These are phyloP conservation scores for Talaromyces piceae DNA, from an alignment of 2,329 filamentous ascomycete species.

Conservation along the genomic window DNA sequence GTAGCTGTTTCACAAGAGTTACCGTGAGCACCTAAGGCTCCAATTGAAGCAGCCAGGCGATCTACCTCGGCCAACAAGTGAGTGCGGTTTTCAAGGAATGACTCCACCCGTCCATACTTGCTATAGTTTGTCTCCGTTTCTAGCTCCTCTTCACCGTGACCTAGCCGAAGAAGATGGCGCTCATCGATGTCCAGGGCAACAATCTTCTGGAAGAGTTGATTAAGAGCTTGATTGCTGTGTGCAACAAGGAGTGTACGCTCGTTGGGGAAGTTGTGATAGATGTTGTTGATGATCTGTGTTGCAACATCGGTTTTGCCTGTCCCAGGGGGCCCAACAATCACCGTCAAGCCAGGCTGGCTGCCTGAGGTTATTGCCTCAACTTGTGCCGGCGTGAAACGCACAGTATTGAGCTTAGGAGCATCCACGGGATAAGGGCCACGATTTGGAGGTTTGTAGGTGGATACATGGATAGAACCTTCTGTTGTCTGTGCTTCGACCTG, in stretches of 20 bases:
- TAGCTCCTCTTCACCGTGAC: slow-evolving; percentile 91
- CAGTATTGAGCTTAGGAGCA: slow-evolving; percentile 67
- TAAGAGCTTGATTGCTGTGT: slow-evolving; percentile 95
- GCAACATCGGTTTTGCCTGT: slow-evolving; percentile 99
- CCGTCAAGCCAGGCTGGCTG: slow-evolving; percentile 84
- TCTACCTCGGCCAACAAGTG: slow-evolving; percentile 75
- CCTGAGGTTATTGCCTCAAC: slow-evolving; percentile 90
- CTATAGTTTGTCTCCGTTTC: slow-evolving; percentile 80
- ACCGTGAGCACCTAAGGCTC: slow-evolving; percentile 86
- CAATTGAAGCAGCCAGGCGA: slow-evolving; percentile 75
- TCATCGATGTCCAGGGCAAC: slow-evolving; percentile 93
- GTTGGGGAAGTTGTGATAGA: slow-evolving; percentile 94
- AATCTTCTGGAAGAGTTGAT: slow-evolving; percentile 97
- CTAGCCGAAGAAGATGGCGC: slow-evolving; percentile 82
- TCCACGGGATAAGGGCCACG: slow-evolving; percentile 85
- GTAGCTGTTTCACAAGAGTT: slow-evolving; percentile 94
- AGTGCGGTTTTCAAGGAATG: slow-evolving; percentile 81
- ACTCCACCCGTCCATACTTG: slow-evolving; percentile 91
- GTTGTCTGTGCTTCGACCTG: slow-evolving; percentile 57
- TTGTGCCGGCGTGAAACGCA: slow-evolving; percentile 87
- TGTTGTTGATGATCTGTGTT: slow-evolving; percentile 96
- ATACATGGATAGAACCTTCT: slow-evolving; percentile 67
- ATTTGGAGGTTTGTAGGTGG: slow-evolving; percentile 83
- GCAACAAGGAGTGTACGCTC: slow-evolving; percentile 89
- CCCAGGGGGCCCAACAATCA: slow-evolving; percentile 90